A percentile compares a stretch with the other conserved stretches of the same genome.
Evolutionary conservation across 108 stramenopile species (phyloP).

Genomic region (Nannochloropsis salina): DNA sequence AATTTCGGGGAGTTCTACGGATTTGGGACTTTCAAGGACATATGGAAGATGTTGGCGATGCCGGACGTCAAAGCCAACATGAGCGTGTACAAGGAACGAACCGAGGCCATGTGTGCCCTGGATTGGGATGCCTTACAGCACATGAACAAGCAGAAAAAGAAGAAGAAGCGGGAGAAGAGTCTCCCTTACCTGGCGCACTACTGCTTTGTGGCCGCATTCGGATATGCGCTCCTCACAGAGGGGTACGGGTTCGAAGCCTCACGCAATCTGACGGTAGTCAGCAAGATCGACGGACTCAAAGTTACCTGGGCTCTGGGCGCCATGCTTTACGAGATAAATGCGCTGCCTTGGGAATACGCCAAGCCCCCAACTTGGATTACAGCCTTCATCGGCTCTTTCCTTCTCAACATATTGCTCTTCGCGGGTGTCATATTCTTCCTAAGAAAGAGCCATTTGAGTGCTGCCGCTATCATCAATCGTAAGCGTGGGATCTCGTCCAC

Average conservation of each 20-base stretch:
- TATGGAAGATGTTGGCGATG: slow-evolving; percentile 48
- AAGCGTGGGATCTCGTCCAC: neutral
- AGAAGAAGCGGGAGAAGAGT: slow-evolving; percentile 20
- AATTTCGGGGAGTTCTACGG: slow-evolving; percentile 63
- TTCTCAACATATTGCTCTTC: neutral
- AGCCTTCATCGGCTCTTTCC: neutral
- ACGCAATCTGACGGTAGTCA: slow-evolving; percentile 64
- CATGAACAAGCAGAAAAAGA: slow-evolving; percentile 54
- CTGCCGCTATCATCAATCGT: neutral
- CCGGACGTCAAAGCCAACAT: slow-evolving; percentile 51
- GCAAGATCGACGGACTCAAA: slow-evolving; percentile 67
- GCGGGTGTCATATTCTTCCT: neutral
- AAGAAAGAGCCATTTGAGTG: neutral
- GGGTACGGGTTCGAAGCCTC: slow-evolving; percentile 68
- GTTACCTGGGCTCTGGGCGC: slow-evolving; percentile 74
- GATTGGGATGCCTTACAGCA: slow-evolving; percentile 49
- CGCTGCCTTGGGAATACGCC: slow-evolving; percentile 63
- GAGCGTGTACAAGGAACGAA: slow-evolving; percentile 49
- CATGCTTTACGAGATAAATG: slow-evolving; percentile 84
- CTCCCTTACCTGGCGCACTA: slow-evolving; percentile 42
- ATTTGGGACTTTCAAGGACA: slow-evolving; percentile 61
- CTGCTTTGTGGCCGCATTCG: slow-evolving; percentile 72
- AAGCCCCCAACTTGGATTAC: neutral
- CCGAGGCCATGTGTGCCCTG: slow-evolving; percentile 61
- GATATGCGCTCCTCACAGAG: slow-evolving; percentile 60